phyloP scores from a whole-genome alignment of 345 rosid genomes.

The Eucalyptus albens region DNA sequence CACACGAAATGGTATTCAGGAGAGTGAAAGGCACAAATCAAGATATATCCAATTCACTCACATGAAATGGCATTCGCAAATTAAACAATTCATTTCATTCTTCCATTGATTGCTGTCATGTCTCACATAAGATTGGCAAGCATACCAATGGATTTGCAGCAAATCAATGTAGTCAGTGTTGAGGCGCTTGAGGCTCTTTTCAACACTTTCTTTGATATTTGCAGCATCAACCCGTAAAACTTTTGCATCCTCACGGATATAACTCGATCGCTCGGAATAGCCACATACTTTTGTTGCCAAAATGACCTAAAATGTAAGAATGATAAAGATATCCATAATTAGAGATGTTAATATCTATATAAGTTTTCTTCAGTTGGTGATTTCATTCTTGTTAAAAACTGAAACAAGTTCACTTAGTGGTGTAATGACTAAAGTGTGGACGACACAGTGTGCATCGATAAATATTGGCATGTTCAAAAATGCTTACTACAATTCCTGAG shows the following conservation, averaged over 20 bases:
- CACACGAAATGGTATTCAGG: neutral
- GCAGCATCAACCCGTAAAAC: constrained; percentile 72
- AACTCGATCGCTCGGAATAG: constrained; percentile 48
- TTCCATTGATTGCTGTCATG: neutral
- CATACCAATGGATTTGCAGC: constrained; percentile 90
- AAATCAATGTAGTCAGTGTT: constrained; percentile 86
- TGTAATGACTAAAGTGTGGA: neutral
- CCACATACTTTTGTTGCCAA: constrained; percentile 92
- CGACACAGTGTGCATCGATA: neutral
- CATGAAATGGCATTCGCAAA: neutral
- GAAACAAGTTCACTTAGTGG: neutral
- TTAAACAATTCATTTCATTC: neutral
- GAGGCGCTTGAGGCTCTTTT: constrained; percentile 87
- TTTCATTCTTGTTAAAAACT: neutral
- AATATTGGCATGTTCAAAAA: neutral
- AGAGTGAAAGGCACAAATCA: neutral
- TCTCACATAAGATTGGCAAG: neutral
- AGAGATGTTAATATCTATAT: neutral
- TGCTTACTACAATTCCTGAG: neutral
- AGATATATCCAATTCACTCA: neutral
- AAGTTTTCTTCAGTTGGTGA: neutral
- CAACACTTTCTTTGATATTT: constrained; percentile 89
- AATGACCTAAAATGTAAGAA: constrained; percentile 38
- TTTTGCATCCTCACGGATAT: constrained; percentile 48
- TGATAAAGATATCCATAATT: neutral